These are phyloP conservation scores for Nicotiana paniculata DNA, from an alignment of 257 asterid genomes.

Conservation along the genomic window DNA sequence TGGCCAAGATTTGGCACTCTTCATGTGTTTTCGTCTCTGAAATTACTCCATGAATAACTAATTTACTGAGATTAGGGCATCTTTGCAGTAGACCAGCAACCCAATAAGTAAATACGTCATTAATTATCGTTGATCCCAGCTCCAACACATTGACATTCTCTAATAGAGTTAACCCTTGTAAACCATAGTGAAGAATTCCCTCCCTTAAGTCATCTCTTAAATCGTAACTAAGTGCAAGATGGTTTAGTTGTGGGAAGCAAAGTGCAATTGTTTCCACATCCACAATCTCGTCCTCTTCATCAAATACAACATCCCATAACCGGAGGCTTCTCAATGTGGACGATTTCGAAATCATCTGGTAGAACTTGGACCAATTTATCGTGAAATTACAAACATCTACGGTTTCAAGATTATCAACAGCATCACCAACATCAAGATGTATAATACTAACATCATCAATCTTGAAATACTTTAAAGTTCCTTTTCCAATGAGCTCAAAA, in stretches of 20 bases:
- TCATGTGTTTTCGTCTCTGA: conserved; percentile 85
- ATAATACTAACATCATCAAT: conserved; percentile 83
- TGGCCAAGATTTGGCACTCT: conserved; percentile 70
- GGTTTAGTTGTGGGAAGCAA: conserved; percentile 65
- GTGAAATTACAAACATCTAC: conserved; percentile 86
- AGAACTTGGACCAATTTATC: conserved; percentile 80
- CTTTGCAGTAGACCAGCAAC: conserved; percentile 65
- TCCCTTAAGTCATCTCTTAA: conserved; percentile 37
- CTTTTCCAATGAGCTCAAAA: conserved; percentile 76
- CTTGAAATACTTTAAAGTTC: conserved; percentile 59
- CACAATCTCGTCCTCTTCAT: conserved; percentile 81
- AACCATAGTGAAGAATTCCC: conserved; percentile 56
- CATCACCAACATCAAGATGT: conserved; percentile 81
- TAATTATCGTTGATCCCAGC: conserved; percentile 79
- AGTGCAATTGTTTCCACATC: conserved; percentile 73
- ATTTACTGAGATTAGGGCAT: conserved; percentile 62
- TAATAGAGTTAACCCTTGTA: conserved; percentile 56
- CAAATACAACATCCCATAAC: conserved; percentile 90
- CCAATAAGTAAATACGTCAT: conserved; percentile 60
- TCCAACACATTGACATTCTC: conserved; percentile 73
- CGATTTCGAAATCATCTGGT: conserved; percentile 71
- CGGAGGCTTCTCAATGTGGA: conserved; percentile 62
- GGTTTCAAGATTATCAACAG: conserved; percentile 69
- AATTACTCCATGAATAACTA: conserved; percentile 72
- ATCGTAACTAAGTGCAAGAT: conserved; percentile 69